phyloP scores from a whole-genome alignment of 2,329 filamentous ascomycete species.

The Colletotrichum sp. region DNA sequence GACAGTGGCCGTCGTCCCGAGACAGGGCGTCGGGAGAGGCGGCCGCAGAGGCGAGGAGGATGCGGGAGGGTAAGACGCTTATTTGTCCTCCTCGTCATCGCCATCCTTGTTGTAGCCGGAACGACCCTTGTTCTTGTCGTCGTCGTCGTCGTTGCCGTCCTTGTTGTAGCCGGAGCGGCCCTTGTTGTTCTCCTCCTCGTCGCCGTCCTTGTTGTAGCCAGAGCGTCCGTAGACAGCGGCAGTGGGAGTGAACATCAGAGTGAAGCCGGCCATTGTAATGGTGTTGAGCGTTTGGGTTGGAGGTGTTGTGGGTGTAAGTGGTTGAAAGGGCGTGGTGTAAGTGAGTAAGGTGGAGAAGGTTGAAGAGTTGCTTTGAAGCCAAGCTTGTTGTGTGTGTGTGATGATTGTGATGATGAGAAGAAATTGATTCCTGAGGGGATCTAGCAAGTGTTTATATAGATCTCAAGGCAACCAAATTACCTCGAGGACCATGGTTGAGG shows the following conservation, averaged over 20 bases:
- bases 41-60: background rate
- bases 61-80: conserved; percentile 16
- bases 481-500: background rate
- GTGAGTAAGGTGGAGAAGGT: background rate
- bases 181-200: conserved; percentile 32
- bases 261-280: conserved; percentile 41
- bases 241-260: conserved; percentile 33
- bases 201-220: conserved; percentile 46
- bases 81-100: conserved; percentile 41
- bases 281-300: conserved; percentile 23
- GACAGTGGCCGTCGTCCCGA: background rate
- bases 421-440: background rate
- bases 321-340: conserved; percentile 28
- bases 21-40: background rate
- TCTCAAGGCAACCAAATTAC: background rate
- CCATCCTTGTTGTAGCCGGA: conserved; percentile 52
- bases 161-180: conserved; percentile 49
- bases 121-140: conserved; percentile 45
- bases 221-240: conserved; percentile 45
- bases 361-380: background rate
- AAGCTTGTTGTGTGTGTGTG: conserved; percentile 6
- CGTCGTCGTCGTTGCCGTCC: conserved; percentile 36
- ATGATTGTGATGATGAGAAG: background rate
- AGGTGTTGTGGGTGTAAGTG: conserved; percentile 26
- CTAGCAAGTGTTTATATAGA: conserved; percentile 15